Evolutionary conservation across 805 yeast species (phyloP).

Genomic region (Ogataea trehaloabstinens): DNA sequence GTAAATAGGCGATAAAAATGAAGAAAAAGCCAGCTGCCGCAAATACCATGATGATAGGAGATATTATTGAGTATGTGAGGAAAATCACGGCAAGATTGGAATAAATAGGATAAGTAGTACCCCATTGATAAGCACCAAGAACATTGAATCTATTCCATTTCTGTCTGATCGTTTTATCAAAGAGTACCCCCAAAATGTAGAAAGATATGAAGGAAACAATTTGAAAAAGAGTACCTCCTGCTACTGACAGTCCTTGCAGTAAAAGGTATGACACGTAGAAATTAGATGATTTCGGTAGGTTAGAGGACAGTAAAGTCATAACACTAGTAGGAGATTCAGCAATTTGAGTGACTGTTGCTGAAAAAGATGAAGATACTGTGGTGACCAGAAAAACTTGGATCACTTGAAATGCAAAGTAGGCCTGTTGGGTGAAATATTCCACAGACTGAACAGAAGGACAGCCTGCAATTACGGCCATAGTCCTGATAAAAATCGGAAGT

Average conservation of each 20-base stretch:
- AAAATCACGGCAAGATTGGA: slow-evolving; percentile 68
- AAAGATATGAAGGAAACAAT: slow-evolving; percentile 55
- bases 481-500: slow-evolving; percentile 63
- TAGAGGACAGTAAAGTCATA: slow-evolving; percentile 58
- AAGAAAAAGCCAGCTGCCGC: slow-evolving; percentile 67
- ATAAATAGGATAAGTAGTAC: slow-evolving; percentile 74
- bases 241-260: slow-evolving; percentile 64
- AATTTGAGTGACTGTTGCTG: slow-evolving; percentile 64
- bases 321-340: slow-evolving; percentile 57
- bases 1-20: slow-evolving; percentile 72
- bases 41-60: slow-evolving; percentile 81
- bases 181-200: slow-evolving; percentile 52
- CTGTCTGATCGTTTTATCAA: slow-evolving; percentile 67
- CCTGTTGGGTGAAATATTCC: slow-evolving; percentile 63
- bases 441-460: slow-evolving; percentile 53
- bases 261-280: slow-evolving; percentile 67
- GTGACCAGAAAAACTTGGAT: slow-evolving; percentile 71
- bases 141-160: slow-evolving; percentile 58
- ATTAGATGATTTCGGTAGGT: slow-evolving; percentile 71
- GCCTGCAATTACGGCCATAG: slow-evolving; percentile 61
- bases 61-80: slow-evolving; percentile 65
- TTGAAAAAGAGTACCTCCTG: slow-evolving; percentile 67
- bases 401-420: slow-evolving; percentile 68
- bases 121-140: slow-evolving; percentile 61
- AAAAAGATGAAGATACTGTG: slow-evolving; percentile 68